phyloP scores from a whole-genome alignment of 352 stramenopile genomes.

The Phytophthora vignae region DNA sequence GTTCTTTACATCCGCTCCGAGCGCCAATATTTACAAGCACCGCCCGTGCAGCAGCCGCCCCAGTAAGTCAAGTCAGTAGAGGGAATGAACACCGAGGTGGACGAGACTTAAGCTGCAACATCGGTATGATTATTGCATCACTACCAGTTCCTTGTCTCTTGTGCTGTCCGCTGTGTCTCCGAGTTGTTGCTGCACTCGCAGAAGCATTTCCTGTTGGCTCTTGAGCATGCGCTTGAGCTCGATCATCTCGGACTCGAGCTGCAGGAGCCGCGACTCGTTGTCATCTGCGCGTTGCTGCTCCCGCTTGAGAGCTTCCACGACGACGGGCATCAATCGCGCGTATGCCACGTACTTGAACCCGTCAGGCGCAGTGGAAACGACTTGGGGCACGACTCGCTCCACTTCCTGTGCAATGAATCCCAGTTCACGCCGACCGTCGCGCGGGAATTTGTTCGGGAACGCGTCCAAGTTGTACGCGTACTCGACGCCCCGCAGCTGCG shows the following conservation, averaged over 20 bases:
- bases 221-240: conserved; percentile 25
- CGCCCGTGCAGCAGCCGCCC: conserved; percentile 30
- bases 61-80: conserved; percentile 33
- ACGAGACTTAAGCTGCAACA: conserved; percentile 19
- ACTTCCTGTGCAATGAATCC: conserved; percentile 92
- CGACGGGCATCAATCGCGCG: conserved; percentile 72
- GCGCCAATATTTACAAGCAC: conserved; percentile 63
- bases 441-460: conserved; percentile 58
- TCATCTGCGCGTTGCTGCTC: conserved; percentile 33
- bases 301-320: conserved; percentile 84
- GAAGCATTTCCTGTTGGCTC: conserved; percentile 26
- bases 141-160: background rate
- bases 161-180: conserved; percentile 2
- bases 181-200: conserved; percentile 12
- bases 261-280: conserved; percentile 18
- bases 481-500: conserved; percentile 69
- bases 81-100: conserved; percentile 11
- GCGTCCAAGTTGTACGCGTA: conserved; percentile 57
- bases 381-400: conserved; percentile 78
- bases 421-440: conserved; percentile 54
- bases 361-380: conserved; percentile 69
- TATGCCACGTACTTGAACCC: conserved; percentile 93
- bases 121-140: conserved; percentile 49
- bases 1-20: conserved; percentile 83
- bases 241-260: conserved; percentile 27